Evolutionary conservation across 2,329 filamentous ascomycete species (phyloP).

Genomic region (Ramularia collo-cygni): DNA sequence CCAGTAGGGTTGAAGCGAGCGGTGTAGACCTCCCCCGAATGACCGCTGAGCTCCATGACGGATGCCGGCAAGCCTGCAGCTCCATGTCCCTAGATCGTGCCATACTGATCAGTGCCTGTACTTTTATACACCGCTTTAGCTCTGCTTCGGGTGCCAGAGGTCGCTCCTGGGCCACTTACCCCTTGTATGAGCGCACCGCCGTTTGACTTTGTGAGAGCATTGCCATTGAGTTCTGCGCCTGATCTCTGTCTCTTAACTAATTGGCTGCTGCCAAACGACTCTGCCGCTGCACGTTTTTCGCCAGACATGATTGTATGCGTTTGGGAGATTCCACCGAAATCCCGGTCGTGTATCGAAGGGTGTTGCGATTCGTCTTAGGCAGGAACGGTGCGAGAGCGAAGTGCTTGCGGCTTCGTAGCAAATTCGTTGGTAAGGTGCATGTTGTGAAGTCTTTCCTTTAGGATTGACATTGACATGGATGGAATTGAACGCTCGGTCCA

Average conservation of each 20-base stretch:
- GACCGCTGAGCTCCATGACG: slow-evolving; percentile 85
- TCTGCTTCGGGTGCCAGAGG: slow-evolving; percentile 24
- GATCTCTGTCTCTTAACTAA: slow-evolving; percentile 85
- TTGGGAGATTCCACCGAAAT: too few relatives aligned
- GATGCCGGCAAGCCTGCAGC: slow-evolving; percentile 81
- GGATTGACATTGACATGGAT: too few relatives aligned
- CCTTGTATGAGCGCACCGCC: slow-evolving; percentile 58
- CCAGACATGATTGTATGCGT: slow-evolving; percentile 65
- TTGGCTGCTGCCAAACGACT: slow-evolving; percentile 66
- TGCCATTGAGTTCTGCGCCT: slow-evolving; percentile 48
- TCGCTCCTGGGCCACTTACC: slow-evolving; percentile 48
- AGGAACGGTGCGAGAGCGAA: too few relatives aligned
- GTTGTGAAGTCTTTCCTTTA: too few relatives aligned
- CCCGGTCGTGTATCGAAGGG: too few relatives aligned
- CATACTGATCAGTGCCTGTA: slow-evolving; percentile 20
- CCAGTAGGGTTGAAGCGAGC: slow-evolving; percentile 86
- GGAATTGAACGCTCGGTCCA: too few relatives aligned
- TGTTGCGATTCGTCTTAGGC: too few relatives aligned
- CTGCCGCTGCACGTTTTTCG: slow-evolving; percentile 86
- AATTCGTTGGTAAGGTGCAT: too few relatives aligned
- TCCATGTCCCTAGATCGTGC: slow-evolving; percentile 55
- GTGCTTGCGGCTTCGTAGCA: too few relatives aligned
- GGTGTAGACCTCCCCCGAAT: slow-evolving; percentile 78
- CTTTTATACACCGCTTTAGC: slow-evolving; percentile 21
- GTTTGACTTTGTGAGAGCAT: slow-evolving; percentile 52